Evolutionary conservation across 2,329 filamentous ascomycete genomes (phyloP), one percentile per base, ranked within the genome.

Genomic region (Fusarium guadeloupense): DNA sequence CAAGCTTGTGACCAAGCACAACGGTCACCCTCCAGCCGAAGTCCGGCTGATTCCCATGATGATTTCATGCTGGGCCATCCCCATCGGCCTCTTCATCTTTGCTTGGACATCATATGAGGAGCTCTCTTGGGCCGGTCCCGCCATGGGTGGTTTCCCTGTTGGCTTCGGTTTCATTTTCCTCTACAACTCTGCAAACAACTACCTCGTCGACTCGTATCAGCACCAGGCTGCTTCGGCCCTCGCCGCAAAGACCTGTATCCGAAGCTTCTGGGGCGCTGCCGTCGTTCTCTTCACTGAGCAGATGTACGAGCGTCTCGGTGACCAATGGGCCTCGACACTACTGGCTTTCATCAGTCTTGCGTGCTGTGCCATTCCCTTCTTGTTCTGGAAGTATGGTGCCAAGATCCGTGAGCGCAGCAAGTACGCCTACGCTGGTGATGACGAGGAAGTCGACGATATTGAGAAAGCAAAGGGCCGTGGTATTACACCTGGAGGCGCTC

Each of bases 131-230:
- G 81, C 86, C 12, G 91, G 90, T 0, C 91, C 91, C 1, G 82
- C 83, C 9, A 81, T 93, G 57, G 90, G 88, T 47, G 90, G 90
- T 28, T 83, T 87, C 72, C 84, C 86, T 12, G 86, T 93, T 47
- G 90, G 90, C 10, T 92, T 93, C 69, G 90, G 90, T 55, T 92
- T 93, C 78, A 92, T 93, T 75, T 92, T 93, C 80, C 80, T 93
- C 20, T 93, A 93, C 80, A 93, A 93, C 78, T 83, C 89, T 9
- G 87, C 88, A 68, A 91, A 90, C 75, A 90, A 90, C 78, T 91
- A 91, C 76, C 83, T 90, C 23, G 83, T 86, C 72, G 83, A 86
- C 73, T 82, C 82, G 14, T 86, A 85, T 76, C 83, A 85, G 75
- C 82, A 85, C 76, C 90, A 93, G 75, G 92, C 92, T 1, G 91